phyloP scores from a whole-genome alignment of 805 yeast species.

The Yamadazyma paraphyllophila region DNA sequence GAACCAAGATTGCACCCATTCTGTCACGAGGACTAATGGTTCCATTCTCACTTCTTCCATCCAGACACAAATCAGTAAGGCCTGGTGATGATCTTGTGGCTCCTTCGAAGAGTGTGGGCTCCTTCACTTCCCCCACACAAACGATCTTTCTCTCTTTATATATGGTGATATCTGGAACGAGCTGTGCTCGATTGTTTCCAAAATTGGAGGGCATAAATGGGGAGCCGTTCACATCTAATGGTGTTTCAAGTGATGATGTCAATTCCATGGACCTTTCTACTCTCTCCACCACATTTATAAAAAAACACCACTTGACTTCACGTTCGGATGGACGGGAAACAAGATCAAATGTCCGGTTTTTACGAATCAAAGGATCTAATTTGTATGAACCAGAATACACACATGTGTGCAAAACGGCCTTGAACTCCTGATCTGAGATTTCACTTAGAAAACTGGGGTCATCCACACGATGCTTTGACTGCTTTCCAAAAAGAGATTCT shows the following conservation, averaged over 20 bases:
- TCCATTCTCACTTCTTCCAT: too few relatives aligned
- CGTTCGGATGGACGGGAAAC: neutral
- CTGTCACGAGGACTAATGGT: too few relatives aligned
- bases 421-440: neutral
- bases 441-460: neutral
- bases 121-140: too few relatives aligned
- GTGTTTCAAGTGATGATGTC: neutral
- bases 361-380: neutral
- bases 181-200: neutral
- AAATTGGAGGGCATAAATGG: neutral
- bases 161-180: neutral
- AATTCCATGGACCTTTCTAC: neutral
- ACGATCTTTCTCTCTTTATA: too few relatives aligned
- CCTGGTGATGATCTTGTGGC: too few relatives aligned
- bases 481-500: neutral
- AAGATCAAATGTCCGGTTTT: neutral
- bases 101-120: too few relatives aligned
- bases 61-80: too few relatives aligned
- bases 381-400: neutral
- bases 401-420: neutral
- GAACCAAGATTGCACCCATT: too few relatives aligned
- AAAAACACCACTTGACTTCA: neutral
- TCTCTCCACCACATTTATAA: neutral
- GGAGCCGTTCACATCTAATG: neutral
- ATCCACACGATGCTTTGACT: neutral